Evolutionary conservation across 2,329 filamentous ascomycete species (phyloP), one percentile per base, ranked within the genome.

Genomic region (Pyricularia pennisetigena): DNA sequence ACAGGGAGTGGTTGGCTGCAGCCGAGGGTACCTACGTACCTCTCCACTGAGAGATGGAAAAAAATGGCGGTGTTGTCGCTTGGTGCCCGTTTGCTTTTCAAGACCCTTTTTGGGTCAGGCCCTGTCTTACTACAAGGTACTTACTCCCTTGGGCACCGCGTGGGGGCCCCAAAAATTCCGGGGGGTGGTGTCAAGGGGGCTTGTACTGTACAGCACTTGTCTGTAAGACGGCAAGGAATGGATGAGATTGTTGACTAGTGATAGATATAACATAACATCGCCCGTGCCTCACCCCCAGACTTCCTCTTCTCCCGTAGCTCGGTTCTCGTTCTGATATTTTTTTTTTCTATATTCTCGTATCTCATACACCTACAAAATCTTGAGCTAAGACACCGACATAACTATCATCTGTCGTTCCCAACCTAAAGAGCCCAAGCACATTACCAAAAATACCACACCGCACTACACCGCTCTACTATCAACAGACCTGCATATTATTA

Each of bases 1-100:
- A 49, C 41, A 49, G 41, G 41, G 16, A 49, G n/a, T 49, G 41
- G 41, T 49, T 49, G 41, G 41, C n/a, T 49, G 16, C 16, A 49
- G 41, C 41, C 41, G 20, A 49, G 41, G 16, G 16, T 49, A 49
- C 41, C 41, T 49, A n/a, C 6, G 41, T 49, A 49, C 41, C 41
- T 49, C 20, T n/a, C 16, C 20, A 49, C 41, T n/a, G 9, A 20
- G 29, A 41, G 30, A 35, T 35, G 12, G n/a, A 9, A 24, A 65
- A 65, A 66, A 67, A 57, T 67, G 59, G 65, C 65, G 65, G 65
- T 67, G 65, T 35, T 65, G 30, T 35, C 6, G 35, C 63, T 67
- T 67, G 57, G 41, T 61, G 24, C 2, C 29, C 49, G 57, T 67
- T 61, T 67, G 41, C 41, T 49, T n/a, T 49, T n/a, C 41, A n/a